Percentiles rank a stretch among this genome's conserved stretches.
Conservation (phyloP, 257 asterid species). For the Coffea canephora region DNA sequence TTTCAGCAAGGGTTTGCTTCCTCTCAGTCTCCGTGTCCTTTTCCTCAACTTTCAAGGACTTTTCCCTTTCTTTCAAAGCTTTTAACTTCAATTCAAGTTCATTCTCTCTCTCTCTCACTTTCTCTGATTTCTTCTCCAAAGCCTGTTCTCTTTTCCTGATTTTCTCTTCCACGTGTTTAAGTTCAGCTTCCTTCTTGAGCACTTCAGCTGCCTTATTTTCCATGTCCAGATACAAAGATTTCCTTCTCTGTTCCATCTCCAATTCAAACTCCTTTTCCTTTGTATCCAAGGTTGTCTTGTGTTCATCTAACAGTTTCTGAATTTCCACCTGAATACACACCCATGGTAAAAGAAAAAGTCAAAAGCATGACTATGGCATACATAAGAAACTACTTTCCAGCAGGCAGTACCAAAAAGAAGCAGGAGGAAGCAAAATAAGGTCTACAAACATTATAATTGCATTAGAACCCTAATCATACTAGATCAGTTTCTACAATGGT, state of each 20-base stretch:
- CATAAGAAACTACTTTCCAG: not conserved
- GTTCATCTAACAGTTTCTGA: slow-evolving; percentile 88
- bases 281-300: slow-evolving; percentile 50
- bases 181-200: slow-evolving; percentile 78
- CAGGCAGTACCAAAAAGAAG: not conserved
- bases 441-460: not conserved
- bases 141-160: slow-evolving; percentile 79
- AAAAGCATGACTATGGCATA: not conserved
- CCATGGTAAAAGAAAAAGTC: slow-evolving; percentile 16
- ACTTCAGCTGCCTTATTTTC: slow-evolving; percentile 66
- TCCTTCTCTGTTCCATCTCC: slow-evolving; percentile 76
- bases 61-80: slow-evolving; percentile 75
- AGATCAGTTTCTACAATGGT: not conserved
- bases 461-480: not conserved
- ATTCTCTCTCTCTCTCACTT: slow-evolving; percentile 67
- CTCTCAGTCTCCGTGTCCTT: slow-evolving; percentile 59
- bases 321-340: slow-evolving; percentile 60
- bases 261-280: slow-evolving; percentile 71
- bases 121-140: slow-evolving; percentile 68
- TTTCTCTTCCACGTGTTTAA: slow-evolving; percentile 84
- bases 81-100: slow-evolving; percentile 62
- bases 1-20: slow-evolving; percentile 55
- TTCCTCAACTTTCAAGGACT: slow-evolving; percentile 61
- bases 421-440: not conserved
- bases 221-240: slow-evolving; percentile 59